Evolutionary conservation across 352 stramenopile genomes (phyloP).

Genomic region (Phytophthora aleatoria): DNA sequence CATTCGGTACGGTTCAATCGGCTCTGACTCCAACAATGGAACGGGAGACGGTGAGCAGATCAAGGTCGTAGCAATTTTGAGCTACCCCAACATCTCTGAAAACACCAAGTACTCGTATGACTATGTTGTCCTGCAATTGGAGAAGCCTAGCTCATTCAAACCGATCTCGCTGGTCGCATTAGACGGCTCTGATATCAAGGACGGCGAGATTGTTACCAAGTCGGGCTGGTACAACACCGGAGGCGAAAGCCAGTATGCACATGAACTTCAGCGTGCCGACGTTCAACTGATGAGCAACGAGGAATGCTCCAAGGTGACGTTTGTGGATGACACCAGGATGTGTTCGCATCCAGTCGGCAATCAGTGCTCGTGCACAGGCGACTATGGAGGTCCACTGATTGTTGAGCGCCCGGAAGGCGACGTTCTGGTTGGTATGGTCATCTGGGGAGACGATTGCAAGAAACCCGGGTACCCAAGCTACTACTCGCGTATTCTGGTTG

Average conservation of each 20-base stretch:
- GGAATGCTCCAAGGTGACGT: slow-evolving; percentile 35
- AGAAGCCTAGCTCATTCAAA: slow-evolving; percentile 32
- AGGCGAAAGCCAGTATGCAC: slow-evolving; percentile 13
- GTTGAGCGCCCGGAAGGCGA: slow-evolving; percentile 30
- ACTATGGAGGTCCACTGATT: slow-evolving; percentile 57
- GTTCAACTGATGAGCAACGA: slow-evolving; percentile 43
- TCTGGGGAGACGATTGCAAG: slow-evolving; percentile 51
- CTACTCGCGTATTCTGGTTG: slow-evolving; percentile 48
- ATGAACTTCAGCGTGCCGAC: slow-evolving; percentile 40
- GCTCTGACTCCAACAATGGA: slow-evolving; percentile 22
- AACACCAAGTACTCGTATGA: slow-evolving; percentile 28
- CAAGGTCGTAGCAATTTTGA: slow-evolving; percentile 18
- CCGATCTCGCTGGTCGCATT: slow-evolving; percentile 31
- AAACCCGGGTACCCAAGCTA: slow-evolving; percentile 44
- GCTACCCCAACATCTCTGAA: slow-evolving; percentile 9
- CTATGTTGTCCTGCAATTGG: slow-evolving; percentile 48
- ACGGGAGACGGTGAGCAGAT: slow-evolving; percentile 23
- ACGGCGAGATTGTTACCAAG: slow-evolving; percentile 31
- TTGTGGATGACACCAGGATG: slow-evolving; percentile 42
- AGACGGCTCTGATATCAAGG: slow-evolving; percentile 34
- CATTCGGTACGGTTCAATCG: slow-evolving; percentile 22
- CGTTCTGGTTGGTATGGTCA: slow-evolving; percentile 46
- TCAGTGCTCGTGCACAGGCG: slow-evolving; percentile 46
- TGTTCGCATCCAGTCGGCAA: slow-evolving; percentile 39
- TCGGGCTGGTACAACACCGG: slow-evolving; percentile 40